These are phyloP conservation scores for Heterobasidion irregulare DNA, from an alignment of 1,284 basidiomycete species.

Conservation along the genomic window DNA sequence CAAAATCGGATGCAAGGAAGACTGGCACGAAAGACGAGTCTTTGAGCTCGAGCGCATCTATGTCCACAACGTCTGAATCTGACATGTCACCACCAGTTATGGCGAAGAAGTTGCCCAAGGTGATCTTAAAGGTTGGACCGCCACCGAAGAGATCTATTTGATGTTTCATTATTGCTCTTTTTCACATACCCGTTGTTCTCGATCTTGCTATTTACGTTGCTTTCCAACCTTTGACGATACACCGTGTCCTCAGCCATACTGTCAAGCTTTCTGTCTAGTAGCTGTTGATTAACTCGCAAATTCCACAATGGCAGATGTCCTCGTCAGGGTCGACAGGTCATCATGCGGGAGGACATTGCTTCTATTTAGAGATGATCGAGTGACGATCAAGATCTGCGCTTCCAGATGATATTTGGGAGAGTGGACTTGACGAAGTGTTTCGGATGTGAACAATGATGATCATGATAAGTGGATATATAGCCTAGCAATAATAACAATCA, in stretches of 20 bases:
- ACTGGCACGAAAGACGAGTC: neutral
- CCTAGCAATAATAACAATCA: too few relatives aligned
- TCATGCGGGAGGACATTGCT: too few relatives aligned
- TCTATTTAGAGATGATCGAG: too few relatives aligned
- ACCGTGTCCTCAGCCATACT: too few relatives aligned
- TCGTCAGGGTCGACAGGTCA: too few relatives aligned
- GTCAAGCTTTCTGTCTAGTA: too few relatives aligned
- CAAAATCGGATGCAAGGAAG: neutral
- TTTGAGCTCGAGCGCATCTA: neutral
- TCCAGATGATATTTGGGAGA: too few relatives aligned
- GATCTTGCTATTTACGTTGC: too few relatives aligned
- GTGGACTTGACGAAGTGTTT: neutral
- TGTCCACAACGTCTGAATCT: neutral
- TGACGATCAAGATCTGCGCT: too few relatives aligned
- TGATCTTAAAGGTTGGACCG: constrained; percentile 47
- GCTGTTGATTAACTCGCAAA: too few relatives aligned
- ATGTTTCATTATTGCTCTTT: neutral
- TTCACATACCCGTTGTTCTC: neutral
- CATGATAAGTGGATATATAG: neutral
- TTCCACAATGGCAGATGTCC: too few relatives aligned
- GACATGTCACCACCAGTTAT: constrained; percentile 1
- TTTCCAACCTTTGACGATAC: too few relatives aligned
- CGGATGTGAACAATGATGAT: neutral
- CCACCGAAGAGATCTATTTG: neutral
- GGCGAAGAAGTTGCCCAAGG: constrained; percentile 42